Base-by-base conservation (phyloP, 169 alveolate species). In the Condylostoma magnum region DNA sequence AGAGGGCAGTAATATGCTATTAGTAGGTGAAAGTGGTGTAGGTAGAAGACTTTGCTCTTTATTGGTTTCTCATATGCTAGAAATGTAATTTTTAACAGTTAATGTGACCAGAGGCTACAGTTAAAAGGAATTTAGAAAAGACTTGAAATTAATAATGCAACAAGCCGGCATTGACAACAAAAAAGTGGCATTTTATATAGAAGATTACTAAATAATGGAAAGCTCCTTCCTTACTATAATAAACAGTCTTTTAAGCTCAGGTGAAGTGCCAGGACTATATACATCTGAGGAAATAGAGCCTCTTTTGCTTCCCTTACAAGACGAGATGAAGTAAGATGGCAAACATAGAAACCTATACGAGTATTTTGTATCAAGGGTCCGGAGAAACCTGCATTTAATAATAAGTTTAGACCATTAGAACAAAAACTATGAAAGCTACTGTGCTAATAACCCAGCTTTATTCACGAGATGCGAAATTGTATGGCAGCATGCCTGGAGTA, bases 211-310 rank as follows among this genome's bases (percentile, higher is more conserved):
- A 31, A 41, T 95, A 41, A 79, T 91, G n/a, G 69, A 71, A n/a
- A 77, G 89, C 15, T 92, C 76, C 38, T 84, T 95, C 68, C 67
- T 90, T 67, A 97, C 90, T 63, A 80, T 87, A 37, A 68, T 95
- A 43, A 95, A 95, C 79, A 69, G 92, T 15, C 70, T 95, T 37
- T 69, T 95, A n/a, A 83, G 96, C 22, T 84, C 94, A 8, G 98
- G 97, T 22, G 98, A 95, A 77, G 90, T 91, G 8, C 97, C 97
- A 18, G 96, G 96, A 20, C 87, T 95, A 15, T 91, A 77, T 52
- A 77, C 91, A 20, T 82, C 91, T 30, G 98, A 94, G 75, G 98
- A 95, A 85, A 84, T 90, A 25, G 98, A 95, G 50, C 93, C 95
- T 27, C 36, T 92, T 47, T 83, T 91, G 44, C 72, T 72, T 0